Conservation (phyloP, 2,329 filamentous ascomycete species). For the Sporothrix pseudoabietina region DNA sequence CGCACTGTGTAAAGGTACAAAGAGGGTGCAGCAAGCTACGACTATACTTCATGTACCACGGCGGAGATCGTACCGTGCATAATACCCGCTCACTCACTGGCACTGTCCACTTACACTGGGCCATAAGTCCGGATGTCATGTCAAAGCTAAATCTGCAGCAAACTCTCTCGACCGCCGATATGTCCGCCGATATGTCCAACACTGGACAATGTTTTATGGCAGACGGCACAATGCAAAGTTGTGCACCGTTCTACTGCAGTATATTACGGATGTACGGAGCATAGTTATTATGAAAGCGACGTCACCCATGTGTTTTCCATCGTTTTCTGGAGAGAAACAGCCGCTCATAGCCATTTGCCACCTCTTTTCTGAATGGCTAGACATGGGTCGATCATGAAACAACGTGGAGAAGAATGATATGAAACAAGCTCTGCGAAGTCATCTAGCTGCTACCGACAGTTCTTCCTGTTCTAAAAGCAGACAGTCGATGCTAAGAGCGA, state of each 20-base stretch:
- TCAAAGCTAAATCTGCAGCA: background rate
- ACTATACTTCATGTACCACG: too few relatives aligned
- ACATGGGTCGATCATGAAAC: slow-evolving; percentile 2
- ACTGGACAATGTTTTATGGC: background rate
- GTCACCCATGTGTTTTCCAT: background rate
- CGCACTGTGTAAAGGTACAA: background rate
- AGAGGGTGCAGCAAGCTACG: too few relatives aligned
- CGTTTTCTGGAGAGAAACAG: background rate
- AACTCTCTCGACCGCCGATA: slow-evolving; percentile 19
- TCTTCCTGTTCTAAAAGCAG: background rate
- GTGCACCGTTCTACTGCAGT: background rate
- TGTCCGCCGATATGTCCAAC: slow-evolving; percentile 15
- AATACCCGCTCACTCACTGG: too few relatives aligned
- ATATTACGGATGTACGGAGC: background rate
- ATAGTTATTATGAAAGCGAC: background rate
- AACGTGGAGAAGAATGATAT: background rate
- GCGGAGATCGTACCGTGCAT: slow-evolving; percentile 5
- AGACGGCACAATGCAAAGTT: background rate
- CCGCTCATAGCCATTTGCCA: background rate
- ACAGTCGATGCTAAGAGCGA: background rate
- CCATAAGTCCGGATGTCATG: slow-evolving; percentile 13
- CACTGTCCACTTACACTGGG: slow-evolving; percentile 12
- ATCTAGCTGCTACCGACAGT: background rate
- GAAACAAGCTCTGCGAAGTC: background rate
- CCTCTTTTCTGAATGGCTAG: background rate